These are phyloP conservation scores for Dothidotthia symphoricarpi DNA, from an alignment of 2,329 filamentous ascomycete species.

Conservation along the genomic window DNA sequence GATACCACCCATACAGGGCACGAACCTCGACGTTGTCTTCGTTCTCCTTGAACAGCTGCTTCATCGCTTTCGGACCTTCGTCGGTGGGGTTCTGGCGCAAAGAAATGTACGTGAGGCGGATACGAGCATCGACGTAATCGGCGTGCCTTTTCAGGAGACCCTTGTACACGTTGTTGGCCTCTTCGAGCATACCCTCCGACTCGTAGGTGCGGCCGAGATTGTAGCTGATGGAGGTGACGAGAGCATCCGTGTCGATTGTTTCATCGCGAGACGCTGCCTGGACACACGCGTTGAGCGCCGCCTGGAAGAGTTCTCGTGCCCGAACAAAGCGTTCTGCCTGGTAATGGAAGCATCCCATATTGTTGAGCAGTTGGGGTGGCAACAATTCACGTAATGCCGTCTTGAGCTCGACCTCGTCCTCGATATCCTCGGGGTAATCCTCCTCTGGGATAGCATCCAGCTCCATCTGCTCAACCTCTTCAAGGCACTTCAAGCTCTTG, in stretches of 20 bases:
- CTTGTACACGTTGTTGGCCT: constrained; percentile 86
- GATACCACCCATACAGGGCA: constrained; percentile 91
- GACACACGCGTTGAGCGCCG: constrained; percentile 84
- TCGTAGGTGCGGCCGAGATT: constrained; percentile 94
- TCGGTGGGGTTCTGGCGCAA: constrained; percentile 77
- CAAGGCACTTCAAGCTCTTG: constrained; percentile 85
- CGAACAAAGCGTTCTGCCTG: constrained; percentile 77
- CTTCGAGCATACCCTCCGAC: constrained; percentile 72
- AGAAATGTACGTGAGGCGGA: constrained; percentile 85
- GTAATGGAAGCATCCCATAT: constrained; percentile 94
- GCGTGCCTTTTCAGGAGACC: constrained; percentile 78
- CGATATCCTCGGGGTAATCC: constrained; percentile 60
- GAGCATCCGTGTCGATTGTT: constrained; percentile 78
- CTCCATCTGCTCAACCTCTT: constrained; percentile 89
- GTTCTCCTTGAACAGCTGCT: constrained; percentile 81
- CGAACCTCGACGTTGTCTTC: constrained; percentile 86
- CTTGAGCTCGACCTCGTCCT: constrained; percentile 51
- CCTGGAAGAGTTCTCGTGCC: constrained; percentile 85
- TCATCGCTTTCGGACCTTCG: constrained; percentile 81
- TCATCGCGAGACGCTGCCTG: constrained; percentile 74
- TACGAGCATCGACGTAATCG: constrained; percentile 89
- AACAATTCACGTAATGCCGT: constrained; percentile 70
- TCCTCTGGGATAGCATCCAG: constrained; percentile 72
- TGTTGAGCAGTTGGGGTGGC: constrained; percentile 90
- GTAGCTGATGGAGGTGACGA: constrained; percentile 95